Conservation (phyloP, 495 filamentous ascomycete species). For the Aspergillus bridgeri region DNA sequence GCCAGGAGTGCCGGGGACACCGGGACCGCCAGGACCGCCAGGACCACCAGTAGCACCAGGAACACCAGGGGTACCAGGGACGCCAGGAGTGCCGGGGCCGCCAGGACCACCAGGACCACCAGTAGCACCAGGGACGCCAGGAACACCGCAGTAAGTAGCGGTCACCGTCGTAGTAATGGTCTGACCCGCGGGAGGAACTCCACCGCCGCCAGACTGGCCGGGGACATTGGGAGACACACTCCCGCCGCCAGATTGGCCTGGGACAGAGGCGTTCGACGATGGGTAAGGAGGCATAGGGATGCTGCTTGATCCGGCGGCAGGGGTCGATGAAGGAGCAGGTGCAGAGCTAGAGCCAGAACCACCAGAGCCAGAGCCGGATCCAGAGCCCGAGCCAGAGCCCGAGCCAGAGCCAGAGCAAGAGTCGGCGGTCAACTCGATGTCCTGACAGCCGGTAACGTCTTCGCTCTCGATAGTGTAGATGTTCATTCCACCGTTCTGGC, state of each 20-base stretch:
- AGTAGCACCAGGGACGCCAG: not conserved
- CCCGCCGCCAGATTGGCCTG: constrained; percentile 4
- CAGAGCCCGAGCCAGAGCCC: constrained; percentile 42
- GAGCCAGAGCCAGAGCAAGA: constrained; percentile 38
- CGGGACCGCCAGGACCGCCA: no score
- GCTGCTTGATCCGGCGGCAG: constrained; percentile 4
- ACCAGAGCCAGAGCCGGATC: constrained; percentile 22
- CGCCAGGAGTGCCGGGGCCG: constrained; percentile 4
- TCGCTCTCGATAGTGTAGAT: constrained; percentile 48
- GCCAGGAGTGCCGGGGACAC: constrained; percentile 7
- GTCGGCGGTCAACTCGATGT: constrained; percentile 47
- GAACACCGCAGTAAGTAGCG: constrained; percentile 18
- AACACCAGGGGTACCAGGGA: constrained; percentile 3
- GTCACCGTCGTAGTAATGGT: constrained; percentile 21
- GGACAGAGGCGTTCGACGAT: constrained; percentile 1
- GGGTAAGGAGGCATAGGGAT: constrained; percentile 3
- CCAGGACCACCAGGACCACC: constrained; percentile 7
- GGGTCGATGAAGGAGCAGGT: constrained; percentile 10
- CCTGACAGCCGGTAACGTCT: constrained; percentile 42
- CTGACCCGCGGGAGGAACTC: constrained; percentile 1
- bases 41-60: no score
- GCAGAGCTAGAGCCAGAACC: constrained; percentile 16
- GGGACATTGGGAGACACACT: not conserved
- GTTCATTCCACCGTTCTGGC: constrained; percentile 46
- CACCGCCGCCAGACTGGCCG: constrained; percentile 2